Conservation (phyloP, 257 asterid species). For the Thymus quinquecostatus region DNA sequence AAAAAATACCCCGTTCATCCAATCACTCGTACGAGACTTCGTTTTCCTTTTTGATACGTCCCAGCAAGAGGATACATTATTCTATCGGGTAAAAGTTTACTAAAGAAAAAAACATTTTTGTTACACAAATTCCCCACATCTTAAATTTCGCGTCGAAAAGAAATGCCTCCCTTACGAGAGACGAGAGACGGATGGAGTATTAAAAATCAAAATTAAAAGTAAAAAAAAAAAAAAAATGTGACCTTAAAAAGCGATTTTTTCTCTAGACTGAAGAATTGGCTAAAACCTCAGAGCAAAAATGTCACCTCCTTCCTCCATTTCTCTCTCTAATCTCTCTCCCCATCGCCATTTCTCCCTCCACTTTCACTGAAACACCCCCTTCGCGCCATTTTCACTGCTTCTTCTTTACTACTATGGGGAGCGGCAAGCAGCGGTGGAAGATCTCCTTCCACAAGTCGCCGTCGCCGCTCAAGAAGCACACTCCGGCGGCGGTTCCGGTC, state of each 20-base stretch:
- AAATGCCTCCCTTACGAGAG: no score
- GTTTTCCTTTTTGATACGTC: no score
- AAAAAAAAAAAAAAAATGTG: no score
- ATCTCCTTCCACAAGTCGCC: constrained; percentile 66
- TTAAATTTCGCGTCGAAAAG: no score
- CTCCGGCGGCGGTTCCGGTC: constrained; percentile 38
- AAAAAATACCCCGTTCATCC: no score
- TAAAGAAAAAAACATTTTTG: no score
- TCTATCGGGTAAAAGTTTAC: no score
- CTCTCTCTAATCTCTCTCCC: not conserved
- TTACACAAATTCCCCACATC: no score
- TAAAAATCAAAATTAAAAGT: no score
- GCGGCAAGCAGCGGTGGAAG: constrained; percentile 70
- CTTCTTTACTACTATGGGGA: constrained; percentile 29
- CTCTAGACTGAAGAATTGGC: constrained; percentile 1
- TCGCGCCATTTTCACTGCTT: not conserved
- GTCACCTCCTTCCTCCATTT: constrained; percentile 13
- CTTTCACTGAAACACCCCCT: not conserved
- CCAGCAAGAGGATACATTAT: no score
- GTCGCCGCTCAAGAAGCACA: constrained; percentile 32
- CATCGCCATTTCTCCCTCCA: constrained; percentile 8
- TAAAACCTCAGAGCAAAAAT: constrained; percentile 2
- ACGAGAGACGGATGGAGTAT: no score
- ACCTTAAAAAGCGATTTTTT: not conserved
- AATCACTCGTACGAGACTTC: no score